Base-by-base conservation (phyloP, 371 early-diverging fungal genomes). In the Umbelopsis sp. region DNA sequence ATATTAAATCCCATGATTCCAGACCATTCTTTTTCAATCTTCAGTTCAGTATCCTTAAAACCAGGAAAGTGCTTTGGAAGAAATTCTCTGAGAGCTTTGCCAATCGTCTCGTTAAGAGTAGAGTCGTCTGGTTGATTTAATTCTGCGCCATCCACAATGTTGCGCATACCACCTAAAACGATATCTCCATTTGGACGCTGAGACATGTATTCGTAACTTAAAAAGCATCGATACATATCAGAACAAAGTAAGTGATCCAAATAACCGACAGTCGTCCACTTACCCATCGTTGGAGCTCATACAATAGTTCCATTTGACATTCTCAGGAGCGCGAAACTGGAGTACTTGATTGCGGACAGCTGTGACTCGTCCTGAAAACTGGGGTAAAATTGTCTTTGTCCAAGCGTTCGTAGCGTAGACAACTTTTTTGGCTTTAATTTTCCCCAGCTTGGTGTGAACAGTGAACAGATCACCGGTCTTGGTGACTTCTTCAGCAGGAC, bases 271-370 rank as follows among this genome's bases (percentile, higher is more conserved):
- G 12, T n/a, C 25, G 1, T 35, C 3, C 38, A 45, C 50, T 32
- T 63, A 72, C 66, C 74, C 87, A 3, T 72, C 62, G 62, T 86
- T 77, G 29, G 81, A 80, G 22, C 70, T 72, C 9, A 83, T 22
- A 20, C 74, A 74, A 68, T 71, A 74, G 50, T 57, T 78, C 78
- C 64, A 78, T 73, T 37, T 44, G 51, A 25, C 52, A 12, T 51
- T 14, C 72, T 24, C 20, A 65, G 45, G 72, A 64, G 70, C 64
- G 20, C 51, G 65, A 14, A 70, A 67, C 46, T 70, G 72, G 2
- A 85, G 63, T 10, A 87, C 87, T 71, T 87, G 87, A 70, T 87
- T 87, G 25, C 80, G 76, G 20, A 87, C 77, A 4, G 87, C 85
- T 3, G 69, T 69, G 25, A 87, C 63, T 10, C 68, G 65, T 22